Conservation (phyloP, 805 yeast species). For the Monosporozyma unispora region DNA sequence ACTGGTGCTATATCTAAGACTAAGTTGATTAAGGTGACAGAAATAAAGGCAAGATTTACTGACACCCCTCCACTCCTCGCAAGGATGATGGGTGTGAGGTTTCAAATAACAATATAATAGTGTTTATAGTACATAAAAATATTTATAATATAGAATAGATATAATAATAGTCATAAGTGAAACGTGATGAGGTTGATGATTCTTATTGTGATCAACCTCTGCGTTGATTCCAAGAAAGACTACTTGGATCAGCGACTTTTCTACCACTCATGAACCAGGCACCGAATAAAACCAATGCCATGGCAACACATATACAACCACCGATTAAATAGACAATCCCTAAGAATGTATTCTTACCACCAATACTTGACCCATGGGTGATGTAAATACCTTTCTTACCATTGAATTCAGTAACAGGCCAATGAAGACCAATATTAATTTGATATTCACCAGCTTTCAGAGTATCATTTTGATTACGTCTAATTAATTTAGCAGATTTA, state of each 20-base stretch:
- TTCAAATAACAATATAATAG: no score
- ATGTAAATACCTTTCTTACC: slow-evolving; percentile 62
- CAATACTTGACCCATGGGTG: slow-evolving; percentile 63
- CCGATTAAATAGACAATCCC: slow-evolving; percentile 70
- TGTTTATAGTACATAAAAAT: not conserved
- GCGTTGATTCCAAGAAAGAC: slow-evolving; percentile 63
- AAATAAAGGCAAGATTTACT: no score
- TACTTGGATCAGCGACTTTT: slow-evolving; percentile 61
- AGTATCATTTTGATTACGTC: slow-evolving; percentile 50
- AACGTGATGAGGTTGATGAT: not conserved
- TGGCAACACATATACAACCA: slow-evolving; percentile 57
- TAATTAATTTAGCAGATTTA: slow-evolving; percentile 53
- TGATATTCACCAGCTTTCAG: slow-evolving; percentile 54
- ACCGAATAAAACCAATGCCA: slow-evolving; percentile 44
- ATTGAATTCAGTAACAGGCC: slow-evolving; percentile 63
- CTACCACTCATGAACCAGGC: slow-evolving; percentile 59
- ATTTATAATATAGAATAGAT: not conserved
- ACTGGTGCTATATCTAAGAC: no score
- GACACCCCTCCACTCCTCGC: no score
- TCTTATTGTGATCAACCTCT: not conserved
- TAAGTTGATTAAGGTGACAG: no score
- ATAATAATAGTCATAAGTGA: not conserved
- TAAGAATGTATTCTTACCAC: slow-evolving; percentile 66
- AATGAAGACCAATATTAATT: slow-evolving; percentile 59
- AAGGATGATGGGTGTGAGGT: slow-evolving; percentile 1